Conservation (phyloP, 176 grass and related monocot species). For the Poa annua region DNA sequence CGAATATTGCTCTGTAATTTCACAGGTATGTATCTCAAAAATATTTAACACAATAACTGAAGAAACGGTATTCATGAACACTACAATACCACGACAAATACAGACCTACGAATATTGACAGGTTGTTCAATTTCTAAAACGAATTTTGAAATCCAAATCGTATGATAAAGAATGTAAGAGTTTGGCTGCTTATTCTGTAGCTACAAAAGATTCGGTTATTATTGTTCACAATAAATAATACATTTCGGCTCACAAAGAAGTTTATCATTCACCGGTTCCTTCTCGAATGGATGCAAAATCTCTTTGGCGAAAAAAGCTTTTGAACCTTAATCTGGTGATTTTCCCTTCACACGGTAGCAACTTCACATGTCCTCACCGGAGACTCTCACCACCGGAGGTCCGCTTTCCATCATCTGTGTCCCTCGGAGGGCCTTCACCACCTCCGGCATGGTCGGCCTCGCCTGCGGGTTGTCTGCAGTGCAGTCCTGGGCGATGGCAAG, state of each 20-base stretch:
- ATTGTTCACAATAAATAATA: neutral
- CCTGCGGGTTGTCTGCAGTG: slow-evolving; percentile 63
- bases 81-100: no score
- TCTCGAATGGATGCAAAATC: neutral
- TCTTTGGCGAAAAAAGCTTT: neutral
- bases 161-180: no score
- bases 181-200: neutral
- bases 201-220: neutral
- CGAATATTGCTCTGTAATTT: no score
- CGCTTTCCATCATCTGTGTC: slow-evolving; percentile 49
- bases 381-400: neutral
- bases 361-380: neutral
- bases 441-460: slow-evolving; percentile 27
- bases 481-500: slow-evolving; percentile 58
- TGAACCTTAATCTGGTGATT: neutral
- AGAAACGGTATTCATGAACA: no score
- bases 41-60: no score
- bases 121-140: no score
- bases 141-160: no score
- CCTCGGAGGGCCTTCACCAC: slow-evolving; percentile 65
- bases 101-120: no score
- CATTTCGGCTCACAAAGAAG: neutral
- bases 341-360: neutral
- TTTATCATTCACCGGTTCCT: neutral
- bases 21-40: no score